Evolutionary conservation across 148 eudicot genomes (phyloP).

Genomic region (Spergularia marina): DNA sequence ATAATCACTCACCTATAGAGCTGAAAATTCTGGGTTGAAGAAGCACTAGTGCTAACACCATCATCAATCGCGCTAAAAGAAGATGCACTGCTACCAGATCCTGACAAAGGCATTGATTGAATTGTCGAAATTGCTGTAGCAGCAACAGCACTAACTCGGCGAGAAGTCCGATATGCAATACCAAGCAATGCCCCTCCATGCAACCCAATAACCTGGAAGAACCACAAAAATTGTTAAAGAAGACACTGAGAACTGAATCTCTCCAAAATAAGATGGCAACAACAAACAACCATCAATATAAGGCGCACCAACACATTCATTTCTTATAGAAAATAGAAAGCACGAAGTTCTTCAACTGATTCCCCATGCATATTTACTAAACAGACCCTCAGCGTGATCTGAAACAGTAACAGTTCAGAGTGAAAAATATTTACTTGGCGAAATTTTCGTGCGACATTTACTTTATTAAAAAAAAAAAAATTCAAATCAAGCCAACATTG

Average conservation of each 20-base stretch:
- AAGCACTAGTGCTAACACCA: constrained; percentile 48
- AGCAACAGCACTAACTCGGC: constrained; percentile 74
- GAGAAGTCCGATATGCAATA: constrained; percentile 78
- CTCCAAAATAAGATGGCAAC: too few relatives aligned
- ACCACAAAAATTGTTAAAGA: background rate
- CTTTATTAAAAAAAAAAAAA: background rate
- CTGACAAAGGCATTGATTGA: constrained; percentile 86
- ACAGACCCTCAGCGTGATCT: too few relatives aligned
- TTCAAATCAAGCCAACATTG: background rate
- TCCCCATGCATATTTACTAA: too few relatives aligned
- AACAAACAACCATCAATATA: too few relatives aligned
- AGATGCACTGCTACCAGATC: constrained; percentile 63
- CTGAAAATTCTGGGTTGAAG: constrained; percentile 77
- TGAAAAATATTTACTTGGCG: too few relatives aligned
- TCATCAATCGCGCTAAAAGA: constrained; percentile 80
- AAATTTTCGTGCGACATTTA: too few relatives aligned
- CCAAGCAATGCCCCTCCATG: constrained; percentile 96
- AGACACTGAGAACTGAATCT: background rate
- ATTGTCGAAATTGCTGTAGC: constrained; percentile 88
- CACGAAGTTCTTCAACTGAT: too few relatives aligned
- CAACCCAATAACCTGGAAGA: constrained; percentile 58
- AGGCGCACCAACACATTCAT: too few relatives aligned
- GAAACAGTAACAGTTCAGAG: too few relatives aligned
- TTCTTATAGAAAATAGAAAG: too few relatives aligned
- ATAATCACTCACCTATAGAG: constrained; percentile 54